These are phyloP conservation scores for Hyphopichia fennica DNA, from an alignment of 1,139 yeast species.

Conservation along the genomic window DNA sequence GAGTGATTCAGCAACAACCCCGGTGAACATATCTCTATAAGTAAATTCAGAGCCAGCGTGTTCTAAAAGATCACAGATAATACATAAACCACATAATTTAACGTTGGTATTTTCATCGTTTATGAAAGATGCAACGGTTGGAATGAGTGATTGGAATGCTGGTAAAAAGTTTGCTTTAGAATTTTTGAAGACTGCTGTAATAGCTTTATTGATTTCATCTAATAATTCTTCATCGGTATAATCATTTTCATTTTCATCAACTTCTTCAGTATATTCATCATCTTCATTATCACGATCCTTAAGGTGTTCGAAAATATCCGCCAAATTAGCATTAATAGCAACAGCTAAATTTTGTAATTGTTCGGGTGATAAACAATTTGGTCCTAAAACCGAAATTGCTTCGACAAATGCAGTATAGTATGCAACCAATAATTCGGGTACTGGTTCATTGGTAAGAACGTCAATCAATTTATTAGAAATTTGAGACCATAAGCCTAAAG, in stretches of 20 bases:
- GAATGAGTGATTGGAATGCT: slow-evolving; percentile 59
- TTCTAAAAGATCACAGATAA: slow-evolving; percentile 78
- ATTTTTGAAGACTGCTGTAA: slow-evolving; percentile 72
- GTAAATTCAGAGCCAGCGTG: slow-evolving; percentile 66
- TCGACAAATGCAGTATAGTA: slow-evolving; percentile 74
- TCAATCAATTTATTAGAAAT: slow-evolving; percentile 68
- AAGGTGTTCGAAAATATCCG: slow-evolving; percentile 70
- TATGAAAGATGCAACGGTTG: slow-evolving; percentile 55
- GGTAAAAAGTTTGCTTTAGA: slow-evolving; percentile 60
- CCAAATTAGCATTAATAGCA: slow-evolving; percentile 61
- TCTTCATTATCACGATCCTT: slow-evolving; percentile 69
- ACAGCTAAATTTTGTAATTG: slow-evolving; percentile 62
- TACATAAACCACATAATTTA: slow-evolving; percentile 77
- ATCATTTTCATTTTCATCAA: slow-evolving; percentile 79
- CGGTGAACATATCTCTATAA: slow-evolving; percentile 64
- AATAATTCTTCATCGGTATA: slow-evolving; percentile 86
- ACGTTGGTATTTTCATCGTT: slow-evolving; percentile 67
- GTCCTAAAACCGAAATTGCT: slow-evolving; percentile 67
- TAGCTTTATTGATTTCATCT: slow-evolving; percentile 79
- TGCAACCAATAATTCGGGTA: slow-evolving; percentile 77
- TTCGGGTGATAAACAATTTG: slow-evolving; percentile 53
- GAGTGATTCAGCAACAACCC: slow-evolving; percentile 63
- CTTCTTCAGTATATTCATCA: slow-evolving; percentile 71
- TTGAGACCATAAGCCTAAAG: slow-evolving; percentile 69
- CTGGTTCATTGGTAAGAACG: slow-evolving; percentile 75